Conservation (phyloP, 257 asterid genomes). For the Phtheirospermum japonicum region DNA sequence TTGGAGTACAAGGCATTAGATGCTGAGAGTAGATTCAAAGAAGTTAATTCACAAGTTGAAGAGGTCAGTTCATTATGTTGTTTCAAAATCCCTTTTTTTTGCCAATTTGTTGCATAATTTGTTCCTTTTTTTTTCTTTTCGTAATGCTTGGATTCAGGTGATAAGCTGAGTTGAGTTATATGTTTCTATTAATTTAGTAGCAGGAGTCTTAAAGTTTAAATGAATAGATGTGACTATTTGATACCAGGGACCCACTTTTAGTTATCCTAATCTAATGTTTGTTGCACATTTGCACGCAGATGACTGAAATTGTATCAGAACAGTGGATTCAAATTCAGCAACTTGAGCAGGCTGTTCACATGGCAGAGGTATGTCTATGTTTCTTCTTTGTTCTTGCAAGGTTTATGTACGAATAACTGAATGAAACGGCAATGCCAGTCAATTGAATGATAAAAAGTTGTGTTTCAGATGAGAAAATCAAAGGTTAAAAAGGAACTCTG, state of each 20-base stretch:
- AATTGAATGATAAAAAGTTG: conserved; percentile 17
- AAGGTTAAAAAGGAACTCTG: conserved; percentile 50
- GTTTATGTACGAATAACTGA: not conserved
- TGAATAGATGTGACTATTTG: not conserved
- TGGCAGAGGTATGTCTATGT: conserved; percentile 55
- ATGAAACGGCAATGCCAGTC: not conserved
- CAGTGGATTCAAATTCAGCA: conserved; percentile 92
- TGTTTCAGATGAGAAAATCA: conserved; percentile 50
- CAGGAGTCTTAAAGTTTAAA: not conserved
- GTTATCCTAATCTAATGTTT: conserved; percentile 22
- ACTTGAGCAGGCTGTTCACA: conserved; percentile 91
- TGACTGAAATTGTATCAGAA: conserved; percentile 62
- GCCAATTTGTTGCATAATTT: not conserved
- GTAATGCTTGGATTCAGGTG: not conserved
- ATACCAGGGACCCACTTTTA: not conserved
- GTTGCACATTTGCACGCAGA: conserved; percentile 34
- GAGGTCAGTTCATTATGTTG: conserved; percentile 39
- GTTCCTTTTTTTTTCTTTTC: not conserved
- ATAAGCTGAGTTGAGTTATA: too few relatives aligned
- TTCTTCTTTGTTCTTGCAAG: conserved; percentile 20
- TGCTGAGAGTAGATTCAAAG: conserved; percentile 53
- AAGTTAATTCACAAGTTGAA: conserved; percentile 42
- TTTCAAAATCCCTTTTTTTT: not conserved
- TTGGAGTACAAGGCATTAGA: conserved; percentile 54
- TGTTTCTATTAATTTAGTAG: too few relatives aligned